Evolutionary conservation across 331 rosid species (phyloP).

Genomic region (Cydonia oblonga): DNA sequence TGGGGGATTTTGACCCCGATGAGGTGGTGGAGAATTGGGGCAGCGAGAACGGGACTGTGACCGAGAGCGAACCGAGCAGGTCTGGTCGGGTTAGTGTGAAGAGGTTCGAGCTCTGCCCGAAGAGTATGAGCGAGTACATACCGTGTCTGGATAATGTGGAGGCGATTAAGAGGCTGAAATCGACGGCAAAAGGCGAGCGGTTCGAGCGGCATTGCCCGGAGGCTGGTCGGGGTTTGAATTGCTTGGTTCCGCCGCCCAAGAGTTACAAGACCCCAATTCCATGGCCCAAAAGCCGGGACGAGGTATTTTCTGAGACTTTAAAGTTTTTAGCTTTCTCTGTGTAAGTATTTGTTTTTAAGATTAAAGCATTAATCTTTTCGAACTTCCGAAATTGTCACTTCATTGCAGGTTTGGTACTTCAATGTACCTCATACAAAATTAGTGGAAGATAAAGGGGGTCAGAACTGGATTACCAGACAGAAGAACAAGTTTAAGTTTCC

Average conservation of each 20-base stretch:
- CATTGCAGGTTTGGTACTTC: slow-evolving; percentile 69
- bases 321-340: neutral
- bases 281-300: slow-evolving; percentile 93
- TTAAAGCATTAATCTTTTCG: neutral
- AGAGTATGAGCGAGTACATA: slow-evolving; percentile 54
- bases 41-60: slow-evolving; percentile 16
- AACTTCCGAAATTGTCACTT: neutral
- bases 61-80: slow-evolving; percentile 10
- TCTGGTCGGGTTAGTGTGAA: slow-evolving; percentile 19
- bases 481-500: slow-evolving; percentile 75
- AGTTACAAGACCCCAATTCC: slow-evolving; percentile 67
- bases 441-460: slow-evolving; percentile 94
- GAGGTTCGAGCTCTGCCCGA: slow-evolving; percentile 39
- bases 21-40: slow-evolving; percentile 37
- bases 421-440: slow-evolving; percentile 87
- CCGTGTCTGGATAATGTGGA: slow-evolving; percentile 80
- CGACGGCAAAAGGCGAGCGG: slow-evolving; percentile 51
- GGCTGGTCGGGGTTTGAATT: slow-evolving; percentile 34
- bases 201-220: slow-evolving; percentile 83
- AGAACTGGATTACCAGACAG: slow-evolving; percentile 65
- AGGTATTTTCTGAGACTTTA: slow-evolving; percentile 31
- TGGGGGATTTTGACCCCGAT: slow-evolving; percentile 55
- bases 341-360: neutral
- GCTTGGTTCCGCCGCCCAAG: slow-evolving; percentile 76
- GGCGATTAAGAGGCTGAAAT: slow-evolving; percentile 44